Evolutionary conservation across 495 filamentous ascomycete genomes (phyloP).

Genomic region (Chaetomium tenue): DNA sequence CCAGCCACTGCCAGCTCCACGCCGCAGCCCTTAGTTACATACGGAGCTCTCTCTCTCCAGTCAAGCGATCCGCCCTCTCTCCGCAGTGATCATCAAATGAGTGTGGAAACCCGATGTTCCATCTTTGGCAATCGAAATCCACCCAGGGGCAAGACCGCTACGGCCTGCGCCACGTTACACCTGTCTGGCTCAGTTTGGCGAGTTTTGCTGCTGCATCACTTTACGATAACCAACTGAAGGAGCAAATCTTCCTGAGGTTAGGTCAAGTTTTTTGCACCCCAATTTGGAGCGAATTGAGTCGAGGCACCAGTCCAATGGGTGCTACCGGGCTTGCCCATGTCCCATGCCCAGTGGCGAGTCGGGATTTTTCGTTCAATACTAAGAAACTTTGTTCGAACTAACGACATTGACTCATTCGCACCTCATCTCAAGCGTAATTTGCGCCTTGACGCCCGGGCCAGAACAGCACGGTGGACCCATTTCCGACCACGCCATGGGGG

Average conservation of each 20-base stretch:
- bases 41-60: neutral
- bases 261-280: neutral
- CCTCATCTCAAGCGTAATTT: slow-evolving; percentile 14
- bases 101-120: slow-evolving; percentile 7
- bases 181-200: neutral
- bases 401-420: slow-evolving; percentile 18
- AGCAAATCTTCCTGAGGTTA: neutral
- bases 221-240: neutral
- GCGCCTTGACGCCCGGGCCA: slow-evolving; percentile 15
- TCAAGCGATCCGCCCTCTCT: neutral
- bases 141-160: slow-evolving; percentile 11
- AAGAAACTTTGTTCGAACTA: neutral
- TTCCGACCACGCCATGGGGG: neutral
- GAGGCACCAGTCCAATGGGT: slow-evolving; percentile 1
- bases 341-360: slow-evolving; percentile 7
- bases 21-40: slow-evolving; percentile 9
- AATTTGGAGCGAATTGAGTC: neutral
- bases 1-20: slow-evolving; percentile 6
- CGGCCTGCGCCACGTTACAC: slow-evolving; percentile 11
- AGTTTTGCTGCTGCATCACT: neutral
- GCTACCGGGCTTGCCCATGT: neutral
- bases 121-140: slow-evolving; percentile 15
- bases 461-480: slow-evolving; percentile 12
- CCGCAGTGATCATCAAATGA: slow-evolving; percentile 9
- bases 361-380: neutral